Percentiles rank a stretch among this genome's conserved stretches.
phyloP scores from a whole-genome alignment of 352 stramenopile genomes.

The Globisporangium parvum region DNA sequence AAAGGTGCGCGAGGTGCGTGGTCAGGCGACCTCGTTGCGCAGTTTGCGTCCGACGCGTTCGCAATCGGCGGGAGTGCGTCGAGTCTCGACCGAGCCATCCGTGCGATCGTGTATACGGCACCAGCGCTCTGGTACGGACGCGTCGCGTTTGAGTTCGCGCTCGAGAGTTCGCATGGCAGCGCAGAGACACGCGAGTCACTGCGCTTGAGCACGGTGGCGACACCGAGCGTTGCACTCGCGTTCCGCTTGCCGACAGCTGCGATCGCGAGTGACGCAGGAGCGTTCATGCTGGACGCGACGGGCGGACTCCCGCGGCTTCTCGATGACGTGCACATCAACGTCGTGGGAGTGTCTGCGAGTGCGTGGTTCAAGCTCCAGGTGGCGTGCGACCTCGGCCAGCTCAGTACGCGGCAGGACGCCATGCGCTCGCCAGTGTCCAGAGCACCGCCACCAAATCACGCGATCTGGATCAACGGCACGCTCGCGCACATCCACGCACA shows the following conservation, averaged over 20 bases:
- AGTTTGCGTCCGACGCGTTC: constrained; percentile 4
- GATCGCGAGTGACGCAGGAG: not conserved
- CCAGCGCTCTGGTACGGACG: constrained; percentile 6
- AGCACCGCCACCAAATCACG: not conserved
- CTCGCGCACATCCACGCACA: constrained; percentile 10
- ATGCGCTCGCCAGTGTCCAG: not conserved
- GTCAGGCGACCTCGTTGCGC: constrained; percentile 1
- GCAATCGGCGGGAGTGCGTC: not conserved
- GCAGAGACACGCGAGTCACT: not conserved
- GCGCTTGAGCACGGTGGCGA: not conserved
- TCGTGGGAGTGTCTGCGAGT: not conserved
- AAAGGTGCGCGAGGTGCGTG: not conserved
- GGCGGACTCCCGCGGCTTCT: constrained; percentile 1
- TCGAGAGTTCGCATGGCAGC: not conserved
- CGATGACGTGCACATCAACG: constrained; percentile 3
- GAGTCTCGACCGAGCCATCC: constrained; percentile 1
- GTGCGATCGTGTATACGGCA: not conserved
- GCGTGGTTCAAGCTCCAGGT: constrained; percentile 11
- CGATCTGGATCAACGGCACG: constrained; percentile 25
- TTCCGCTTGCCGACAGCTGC: not conserved
- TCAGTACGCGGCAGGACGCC: not conserved
- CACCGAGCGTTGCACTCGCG: not conserved
- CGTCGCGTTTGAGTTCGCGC: constrained; percentile 7
- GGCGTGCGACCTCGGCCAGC: constrained; percentile 3
- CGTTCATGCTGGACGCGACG: constrained; percentile 1